Evolutionary conservation across 352 stramenopile species (phyloP).

Genomic region (Globisporangium echinulatum): DNA sequence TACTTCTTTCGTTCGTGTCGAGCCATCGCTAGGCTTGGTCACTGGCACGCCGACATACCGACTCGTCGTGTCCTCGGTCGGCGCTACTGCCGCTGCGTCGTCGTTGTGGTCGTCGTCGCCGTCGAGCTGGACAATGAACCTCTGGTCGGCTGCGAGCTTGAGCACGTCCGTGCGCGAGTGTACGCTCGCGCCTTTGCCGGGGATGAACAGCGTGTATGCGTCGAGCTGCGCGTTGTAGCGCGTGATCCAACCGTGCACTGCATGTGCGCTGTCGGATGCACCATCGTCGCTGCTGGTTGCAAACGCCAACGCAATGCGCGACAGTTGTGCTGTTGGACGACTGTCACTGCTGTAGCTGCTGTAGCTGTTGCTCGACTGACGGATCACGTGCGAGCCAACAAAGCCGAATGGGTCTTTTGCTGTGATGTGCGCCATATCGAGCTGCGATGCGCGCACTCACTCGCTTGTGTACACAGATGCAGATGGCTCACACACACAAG

Average conservation of each 20-base stretch:
- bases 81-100: conserved; percentile 38
- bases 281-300: conserved; percentile 1
- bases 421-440: conserved; percentile 19
- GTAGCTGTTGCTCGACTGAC: conserved; percentile 5
- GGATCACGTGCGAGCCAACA: conserved; percentile 54
- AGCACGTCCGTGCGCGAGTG: conserved; percentile 51
- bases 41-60: conserved; percentile 48
- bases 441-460: not conserved
- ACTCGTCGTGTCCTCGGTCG: conserved; percentile 39
- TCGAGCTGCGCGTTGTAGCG: conserved; percentile 57
- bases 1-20: conserved; percentile 7
- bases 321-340: too few relatives aligned
- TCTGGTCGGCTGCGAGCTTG: conserved; percentile 49
- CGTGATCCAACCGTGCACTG: conserved; percentile 64
- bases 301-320: not conserved
- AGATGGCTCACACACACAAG: too few relatives aligned
- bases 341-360: not conserved
- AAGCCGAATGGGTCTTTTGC: conserved; percentile 61
- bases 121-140: conserved; percentile 42
- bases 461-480: too few relatives aligned
- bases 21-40: not conserved
- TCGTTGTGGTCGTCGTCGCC: conserved; percentile 22
- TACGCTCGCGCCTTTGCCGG: conserved; percentile 22
- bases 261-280: conserved; percentile 2
- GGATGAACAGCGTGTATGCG: conserved; percentile 62